A percentile compares a stretch with the other conserved stretches of the same genome.
Conservation (phyloP, 179 eudicot species). For the Actinidia chinensis region DNA sequence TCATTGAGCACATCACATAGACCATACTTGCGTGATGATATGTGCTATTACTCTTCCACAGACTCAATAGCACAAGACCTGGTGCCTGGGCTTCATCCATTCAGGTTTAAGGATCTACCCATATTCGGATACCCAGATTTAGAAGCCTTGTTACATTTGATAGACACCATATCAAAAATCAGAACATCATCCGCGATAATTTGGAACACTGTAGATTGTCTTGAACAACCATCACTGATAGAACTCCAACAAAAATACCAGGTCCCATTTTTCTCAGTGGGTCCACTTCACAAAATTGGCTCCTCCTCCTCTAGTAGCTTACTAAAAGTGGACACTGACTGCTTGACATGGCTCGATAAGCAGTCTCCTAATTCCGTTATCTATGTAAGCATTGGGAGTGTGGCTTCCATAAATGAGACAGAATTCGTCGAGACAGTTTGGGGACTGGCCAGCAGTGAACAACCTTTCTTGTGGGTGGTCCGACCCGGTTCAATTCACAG, state of each 20-base stretch:
- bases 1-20: too few relatives aligned
- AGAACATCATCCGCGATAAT: conserved; percentile 26
- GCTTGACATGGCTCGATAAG: conserved; percentile 33
- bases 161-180: not conserved
- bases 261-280: conserved; percentile 22
- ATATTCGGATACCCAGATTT: not conserved
- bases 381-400: conserved; percentile 41
- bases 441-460: conserved; percentile 29
- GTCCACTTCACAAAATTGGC: conserved; percentile 30
- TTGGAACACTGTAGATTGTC: conserved; percentile 20
- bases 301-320: not conserved
- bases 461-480: conserved; percentile 35
- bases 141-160: conserved; percentile 11
- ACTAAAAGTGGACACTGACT: conserved; percentile 14
- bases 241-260: conserved; percentile 9
- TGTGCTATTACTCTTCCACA: not conserved
- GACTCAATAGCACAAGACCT: conserved; percentile 25
- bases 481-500: conserved; percentile 34
- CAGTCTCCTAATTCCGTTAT: conserved; percentile 31
- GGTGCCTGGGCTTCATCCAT: conserved; percentile 27
- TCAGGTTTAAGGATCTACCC: conserved; percentile 38
- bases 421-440: conserved; percentile 33
- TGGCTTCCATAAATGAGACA: conserved; percentile 20
- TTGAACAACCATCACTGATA: conserved; percentile 9
- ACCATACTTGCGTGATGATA: too few relatives aligned